Evolutionary conservation across 2,329 filamentous ascomycete species (phyloP), one percentile per base, ranked within the genome.

Genomic region (Ceratocystiopsis sp.): DNA sequence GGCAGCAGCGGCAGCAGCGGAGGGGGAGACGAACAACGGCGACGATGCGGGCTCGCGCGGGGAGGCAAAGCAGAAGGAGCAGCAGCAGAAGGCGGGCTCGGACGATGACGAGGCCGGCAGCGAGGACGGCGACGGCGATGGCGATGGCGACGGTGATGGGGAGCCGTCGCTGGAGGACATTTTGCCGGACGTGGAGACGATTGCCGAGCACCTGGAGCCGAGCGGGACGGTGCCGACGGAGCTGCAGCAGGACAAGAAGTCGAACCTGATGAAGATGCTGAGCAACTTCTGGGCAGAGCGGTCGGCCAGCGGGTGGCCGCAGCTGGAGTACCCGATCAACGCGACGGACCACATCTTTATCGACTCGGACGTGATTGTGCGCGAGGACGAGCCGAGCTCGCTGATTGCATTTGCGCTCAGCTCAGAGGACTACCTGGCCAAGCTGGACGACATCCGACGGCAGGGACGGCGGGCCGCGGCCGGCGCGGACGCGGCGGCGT

Each of bases 211-310:
- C 47, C 66, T 78, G 48, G 79, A 76, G 50, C 69, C 69, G 4
- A 73, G 64, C 52, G 65, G 67, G 2, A 75, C 78, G 42, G 69
- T 77, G 19, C 69, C 72, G 0, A 61, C 83, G 11, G 85, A 93
- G 52, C 69, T 98, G 13, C 85, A 86, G 1, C 94, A 85, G 54
- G 85, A 96, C 55, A 85, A 95, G 56, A 91, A 89, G 59, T 87
- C 78, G 45, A 95, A 86, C 38, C 66, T 96, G 50, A 81, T 98
- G 75, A 94, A 93, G 57, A 86, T 95, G 65, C 69, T 98, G 38
- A 91, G 86, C 15, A 95, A 89, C 54, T 98, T 98, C 60, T 98
- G 91, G 91, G 93, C 91, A 3, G 93, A 98, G 61, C 77, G 91
- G 42, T 96, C 91, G 40, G 85, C 93, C 19, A 95, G 86, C 58